Conservation (phyloP, 1,139 yeast genomes). For the Suhomyces bolitotheri region DNA sequence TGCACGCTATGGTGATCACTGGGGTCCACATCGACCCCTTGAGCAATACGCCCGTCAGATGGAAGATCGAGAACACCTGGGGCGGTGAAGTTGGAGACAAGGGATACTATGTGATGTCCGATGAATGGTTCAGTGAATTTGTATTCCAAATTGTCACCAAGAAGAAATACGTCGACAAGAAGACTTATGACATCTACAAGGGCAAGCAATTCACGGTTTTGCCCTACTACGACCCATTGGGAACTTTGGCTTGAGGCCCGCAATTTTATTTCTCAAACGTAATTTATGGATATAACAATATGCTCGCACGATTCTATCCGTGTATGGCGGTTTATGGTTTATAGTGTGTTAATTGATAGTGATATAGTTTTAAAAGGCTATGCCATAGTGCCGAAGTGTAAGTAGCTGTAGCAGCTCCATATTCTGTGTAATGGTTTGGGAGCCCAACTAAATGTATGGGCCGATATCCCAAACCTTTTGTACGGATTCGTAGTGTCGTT, state of each 20-base stretch:
- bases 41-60: constrained; percentile 57
- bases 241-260: constrained; percentile 61
- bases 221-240: constrained; percentile 88
- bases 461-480: too few relatives aligned
- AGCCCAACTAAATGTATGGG: too few relatives aligned
- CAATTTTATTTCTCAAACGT: too few relatives aligned
- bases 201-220: constrained; percentile 54
- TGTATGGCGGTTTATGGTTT: too few relatives aligned
- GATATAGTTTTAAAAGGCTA: background rate
- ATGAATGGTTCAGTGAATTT: constrained; percentile 77
- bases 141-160: constrained; percentile 80
- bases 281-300: too few relatives aligned
- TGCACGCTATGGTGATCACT: constrained; percentile 83
- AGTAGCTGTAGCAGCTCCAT: too few relatives aligned
- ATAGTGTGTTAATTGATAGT: too few relatives aligned
- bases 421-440: too few relatives aligned
- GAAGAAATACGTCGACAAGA: constrained; percentile 48
- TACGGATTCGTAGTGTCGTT: too few relatives aligned
- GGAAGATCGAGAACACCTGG: constrained; percentile 89
- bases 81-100: constrained; percentile 75
- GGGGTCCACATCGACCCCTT: constrained; percentile 59
- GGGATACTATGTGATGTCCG: constrained; percentile 80
- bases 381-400: too few relatives aligned
- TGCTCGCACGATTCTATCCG: too few relatives aligned
- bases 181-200: constrained; percentile 49